Conservation (phyloP, 129 eudicot genomes). For the Lactuca saligna region DNA sequence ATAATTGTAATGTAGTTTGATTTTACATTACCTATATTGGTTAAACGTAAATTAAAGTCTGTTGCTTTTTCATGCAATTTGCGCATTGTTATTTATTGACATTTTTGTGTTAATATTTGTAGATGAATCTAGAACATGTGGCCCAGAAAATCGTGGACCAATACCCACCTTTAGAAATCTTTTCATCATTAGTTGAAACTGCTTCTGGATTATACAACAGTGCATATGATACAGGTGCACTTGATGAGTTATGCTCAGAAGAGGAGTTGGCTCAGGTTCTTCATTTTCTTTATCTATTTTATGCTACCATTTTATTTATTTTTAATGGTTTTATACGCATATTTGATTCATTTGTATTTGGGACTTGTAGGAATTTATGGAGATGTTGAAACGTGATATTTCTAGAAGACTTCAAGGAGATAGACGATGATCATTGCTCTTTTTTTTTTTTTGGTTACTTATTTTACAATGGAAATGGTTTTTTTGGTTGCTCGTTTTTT, state of each 20-base stretch:
- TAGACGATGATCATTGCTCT: slow-evolving; percentile 18
- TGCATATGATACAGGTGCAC: slow-evolving; percentile 33
- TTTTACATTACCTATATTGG: no score
- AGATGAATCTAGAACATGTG: slow-evolving; percentile 59
- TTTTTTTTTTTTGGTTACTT: not conserved
- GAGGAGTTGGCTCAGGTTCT: slow-evolving; percentile 53
- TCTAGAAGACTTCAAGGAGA: slow-evolving; percentile 45
- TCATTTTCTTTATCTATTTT: not conserved
- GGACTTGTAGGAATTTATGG: slow-evolving; percentile 57
- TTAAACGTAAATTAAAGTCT: no score
- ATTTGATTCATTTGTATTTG: slow-evolving; percentile 4
- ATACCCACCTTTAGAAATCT: slow-evolving; percentile 61
- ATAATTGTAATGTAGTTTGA: no score
- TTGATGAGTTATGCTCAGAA: slow-evolving; percentile 41
- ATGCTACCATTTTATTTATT: no score
- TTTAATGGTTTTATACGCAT: not conserved
- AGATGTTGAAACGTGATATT: slow-evolving; percentile 57
- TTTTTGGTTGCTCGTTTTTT: not conserved
- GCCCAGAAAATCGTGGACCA: slow-evolving; percentile 58
- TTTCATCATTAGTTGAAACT: slow-evolving; percentile 62
- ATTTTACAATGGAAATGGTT: not conserved
- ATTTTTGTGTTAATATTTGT: slow-evolving; percentile 9
- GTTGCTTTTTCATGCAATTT: not conserved
- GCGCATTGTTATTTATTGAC: slow-evolving; percentile 3
- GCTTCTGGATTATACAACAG: slow-evolving; percentile 34